Percentiles rank a stretch among this genome's conserved stretches.
phyloP scores from a whole-genome alignment of 495 filamentous ascomycete genomes.

The Penicillium soppii region DNA sequence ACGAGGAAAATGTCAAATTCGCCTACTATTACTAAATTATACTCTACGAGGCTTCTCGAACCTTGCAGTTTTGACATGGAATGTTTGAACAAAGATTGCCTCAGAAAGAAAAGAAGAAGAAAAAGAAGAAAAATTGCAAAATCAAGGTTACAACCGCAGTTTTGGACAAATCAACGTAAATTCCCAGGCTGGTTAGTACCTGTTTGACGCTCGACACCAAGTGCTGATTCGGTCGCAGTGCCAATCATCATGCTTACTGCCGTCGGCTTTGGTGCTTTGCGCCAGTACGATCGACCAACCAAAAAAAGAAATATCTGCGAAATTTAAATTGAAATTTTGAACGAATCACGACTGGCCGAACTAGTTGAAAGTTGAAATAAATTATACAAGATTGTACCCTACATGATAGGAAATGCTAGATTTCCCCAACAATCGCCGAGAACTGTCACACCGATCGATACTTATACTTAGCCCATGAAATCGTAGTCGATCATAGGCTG shows the following conservation, averaged over 20 bases:
- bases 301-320: constrained; percentile 6
- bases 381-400: no score
- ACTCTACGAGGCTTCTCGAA: not conserved
- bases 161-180: constrained; percentile 18
- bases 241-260: constrained; percentile 17
- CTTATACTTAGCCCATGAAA: not conserved
- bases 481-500: constrained; percentile 21
- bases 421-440: no score
- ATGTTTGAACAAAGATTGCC: constrained; percentile 16
- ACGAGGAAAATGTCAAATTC: constrained; percentile 26
- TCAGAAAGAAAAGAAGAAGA: not conserved
- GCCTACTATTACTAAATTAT: constrained; percentile 1
- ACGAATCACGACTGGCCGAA: no score
- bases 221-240: constrained; percentile 13
- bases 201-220: constrained; percentile 2
- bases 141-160: no score
- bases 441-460: no score
- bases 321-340: not conserved
- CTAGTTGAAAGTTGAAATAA: no score
- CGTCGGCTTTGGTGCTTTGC: constrained; percentile 12
- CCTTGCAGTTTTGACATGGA: constrained; percentile 1
- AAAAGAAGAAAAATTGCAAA: not conserved
- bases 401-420: no score
- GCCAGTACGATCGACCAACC: constrained; percentile 16
- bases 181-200: no score